phyloP scores from a whole-genome alignment of 2,329 filamentous ascomycete genomes.

The Pseudogymnoascus sp. region DNA sequence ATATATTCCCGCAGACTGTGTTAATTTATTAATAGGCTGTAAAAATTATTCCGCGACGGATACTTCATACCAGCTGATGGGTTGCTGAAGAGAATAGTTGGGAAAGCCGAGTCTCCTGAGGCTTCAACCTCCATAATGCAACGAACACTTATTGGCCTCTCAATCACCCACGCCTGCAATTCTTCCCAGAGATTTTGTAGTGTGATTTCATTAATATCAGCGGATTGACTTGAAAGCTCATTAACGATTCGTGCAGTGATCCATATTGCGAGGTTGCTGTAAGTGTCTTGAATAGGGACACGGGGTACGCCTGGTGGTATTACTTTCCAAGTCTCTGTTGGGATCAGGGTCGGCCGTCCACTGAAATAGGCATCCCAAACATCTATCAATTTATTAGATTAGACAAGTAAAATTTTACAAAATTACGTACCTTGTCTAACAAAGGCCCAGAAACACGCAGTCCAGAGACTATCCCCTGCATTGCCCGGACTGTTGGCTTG shows the following conservation, averaged over 20 bases:
- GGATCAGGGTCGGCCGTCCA: background rate
- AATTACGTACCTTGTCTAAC: constrained; percentile 8
- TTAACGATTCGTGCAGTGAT: constrained; percentile 11
- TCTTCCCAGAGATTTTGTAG: constrained; percentile 10
- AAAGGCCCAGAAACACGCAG: constrained; percentile 12
- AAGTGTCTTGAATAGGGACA: constrained; percentile 9
- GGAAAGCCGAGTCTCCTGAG: constrained; percentile 9
- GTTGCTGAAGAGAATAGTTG: constrained; percentile 11
- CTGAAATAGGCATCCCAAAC: constrained; percentile 2
- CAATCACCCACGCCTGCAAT: constrained; percentile 9
- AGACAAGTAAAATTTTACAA: background rate
- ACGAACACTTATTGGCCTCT: constrained; percentile 9
- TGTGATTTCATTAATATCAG: background rate
- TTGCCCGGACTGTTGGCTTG: background rate
- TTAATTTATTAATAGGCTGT: background rate
- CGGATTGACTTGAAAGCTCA: background rate
- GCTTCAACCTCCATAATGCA: constrained; percentile 10
- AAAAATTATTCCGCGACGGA: background rate
- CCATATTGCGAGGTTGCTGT: constrained; percentile 10
- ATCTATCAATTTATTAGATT: constrained; percentile 2
- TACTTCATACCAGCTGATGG: constrained; percentile 5
- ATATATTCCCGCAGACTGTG: constrained; percentile 3
- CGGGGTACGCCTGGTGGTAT: background rate
- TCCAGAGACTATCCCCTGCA: background rate
- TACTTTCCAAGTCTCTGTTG: background rate